Percentiles rank a stretch among this genome's conserved stretches.
These are phyloP conservation scores for Solanum chilense DNA, from an alignment of 257 asterid species.

Conservation along the genomic window DNA sequence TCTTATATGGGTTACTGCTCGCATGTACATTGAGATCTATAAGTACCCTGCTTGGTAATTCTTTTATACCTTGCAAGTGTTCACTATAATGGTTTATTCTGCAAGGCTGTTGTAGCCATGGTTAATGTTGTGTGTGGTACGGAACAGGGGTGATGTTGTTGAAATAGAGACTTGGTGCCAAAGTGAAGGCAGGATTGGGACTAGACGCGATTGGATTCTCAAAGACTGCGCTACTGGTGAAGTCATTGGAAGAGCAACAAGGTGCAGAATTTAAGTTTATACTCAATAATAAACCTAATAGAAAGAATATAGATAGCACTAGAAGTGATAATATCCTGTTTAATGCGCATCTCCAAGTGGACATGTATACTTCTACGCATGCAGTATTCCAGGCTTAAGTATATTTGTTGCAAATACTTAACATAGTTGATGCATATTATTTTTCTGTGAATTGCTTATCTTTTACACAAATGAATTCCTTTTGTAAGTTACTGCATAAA, in stretches of 20 bases:
- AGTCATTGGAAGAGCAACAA: slow-evolving; percentile 94
- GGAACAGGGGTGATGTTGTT: slow-evolving; percentile 81
- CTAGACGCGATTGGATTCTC: slow-evolving; percentile 93
- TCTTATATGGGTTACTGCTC: slow-evolving; percentile 98
- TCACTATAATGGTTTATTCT: neutral
- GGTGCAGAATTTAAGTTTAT: slow-evolving; percentile 25
- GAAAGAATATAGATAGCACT: neutral
- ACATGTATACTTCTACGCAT: neutral
- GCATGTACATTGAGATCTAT: slow-evolving; percentile 94
- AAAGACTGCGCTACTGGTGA: slow-evolving; percentile 69
- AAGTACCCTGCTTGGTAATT: slow-evolving; percentile 91
- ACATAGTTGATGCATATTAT: neutral
- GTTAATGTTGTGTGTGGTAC: neutral
- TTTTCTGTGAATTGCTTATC: neutral
- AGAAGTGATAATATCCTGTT: neutral
- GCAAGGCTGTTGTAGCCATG: neutral
- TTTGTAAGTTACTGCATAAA: neutral
- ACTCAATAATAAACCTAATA: neutral
- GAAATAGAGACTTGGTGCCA: slow-evolving; percentile 99
- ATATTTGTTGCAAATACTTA: neutral
- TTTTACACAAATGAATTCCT: neutral
- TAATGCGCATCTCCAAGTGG: neutral
- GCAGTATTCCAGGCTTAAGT: neutral
- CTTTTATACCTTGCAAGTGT: neutral
- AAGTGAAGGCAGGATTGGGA: slow-evolving; percentile 81